A percentile compares a stretch with the other conserved stretches of the same genome.
These are phyloP conservation scores for Patellifolia procumbens DNA, from an alignment of 179 eudicot species.

Conservation along the genomic window DNA sequence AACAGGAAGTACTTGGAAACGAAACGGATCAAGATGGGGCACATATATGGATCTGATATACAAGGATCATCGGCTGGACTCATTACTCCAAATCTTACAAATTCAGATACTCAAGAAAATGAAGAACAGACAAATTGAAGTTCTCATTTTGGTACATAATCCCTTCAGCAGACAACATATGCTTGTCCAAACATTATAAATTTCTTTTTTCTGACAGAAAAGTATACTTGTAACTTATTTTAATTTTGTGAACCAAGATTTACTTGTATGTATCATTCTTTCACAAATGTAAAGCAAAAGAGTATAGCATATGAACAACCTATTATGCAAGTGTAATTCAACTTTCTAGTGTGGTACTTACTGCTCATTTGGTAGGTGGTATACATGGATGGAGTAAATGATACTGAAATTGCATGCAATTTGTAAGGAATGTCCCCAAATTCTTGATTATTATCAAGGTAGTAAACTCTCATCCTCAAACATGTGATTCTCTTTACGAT, in stretches of 20 bases:
- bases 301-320: neutral
- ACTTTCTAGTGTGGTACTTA: too few relatives aligned
- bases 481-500: too few relatives aligned
- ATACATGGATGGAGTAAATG: too few relatives aligned
- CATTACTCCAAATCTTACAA: constrained; percentile 13
- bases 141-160: neutral
- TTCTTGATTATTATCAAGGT: too few relatives aligned
- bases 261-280: too few relatives aligned
- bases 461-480: too few relatives aligned
- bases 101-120: constrained; percentile 7
- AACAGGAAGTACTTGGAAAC: constrained; percentile 82
- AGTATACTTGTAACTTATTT: neutral
- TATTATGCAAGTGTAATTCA: too few relatives aligned
- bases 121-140: constrained; percentile 8
- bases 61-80: constrained; percentile 29
- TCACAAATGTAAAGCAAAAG: too few relatives aligned
- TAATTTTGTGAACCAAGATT: too few relatives aligned
- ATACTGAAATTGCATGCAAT: too few relatives aligned
- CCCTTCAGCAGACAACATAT: neutral
- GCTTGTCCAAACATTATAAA: neutral
- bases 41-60: constrained; percentile 70
- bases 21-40: constrained; percentile 91
- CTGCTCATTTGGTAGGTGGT: too few relatives aligned
- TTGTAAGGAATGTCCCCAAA: too few relatives aligned
- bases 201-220: neutral